phyloP scores from a whole-genome alignment of 2,329 filamentous ascomycete genomes.

The Fusarium solani-melongenae region DNA sequence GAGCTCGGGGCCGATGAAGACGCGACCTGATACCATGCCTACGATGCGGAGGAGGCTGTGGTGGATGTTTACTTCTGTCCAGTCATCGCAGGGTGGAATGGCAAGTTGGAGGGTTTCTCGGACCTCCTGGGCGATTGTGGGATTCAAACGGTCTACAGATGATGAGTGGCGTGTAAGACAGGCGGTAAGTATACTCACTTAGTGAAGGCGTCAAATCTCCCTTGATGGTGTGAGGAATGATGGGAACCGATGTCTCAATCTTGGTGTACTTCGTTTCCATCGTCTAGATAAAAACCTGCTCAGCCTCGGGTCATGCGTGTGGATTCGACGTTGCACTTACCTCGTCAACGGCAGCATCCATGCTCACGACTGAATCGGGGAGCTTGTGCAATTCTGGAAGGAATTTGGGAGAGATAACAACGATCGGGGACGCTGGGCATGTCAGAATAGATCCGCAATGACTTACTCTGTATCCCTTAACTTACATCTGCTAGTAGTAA shows the following conservation, averaged over 20 bases:
- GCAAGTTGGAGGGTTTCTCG: constrained; percentile 46
- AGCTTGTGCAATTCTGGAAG: constrained; percentile 28
- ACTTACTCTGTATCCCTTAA: not conserved
- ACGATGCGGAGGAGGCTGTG: constrained; percentile 57
- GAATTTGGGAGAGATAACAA: constrained; percentile 25
- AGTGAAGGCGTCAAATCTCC: constrained; percentile 48
- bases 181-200: constrained; percentile 39
- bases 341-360: constrained; percentile 30
- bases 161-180: not conserved
- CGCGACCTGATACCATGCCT: constrained; percentile 57
- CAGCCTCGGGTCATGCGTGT: too few species aligned
- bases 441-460: not conserved
- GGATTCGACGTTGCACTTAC: not conserved
- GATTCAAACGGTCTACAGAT: constrained; percentile 45
- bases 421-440: constrained; percentile 8
- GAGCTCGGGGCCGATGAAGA: constrained; percentile 61
- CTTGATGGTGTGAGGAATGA: constrained; percentile 47
- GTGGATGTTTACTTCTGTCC: constrained; percentile 55
- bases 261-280: constrained; percentile 51
- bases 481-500: constrained; percentile 28
- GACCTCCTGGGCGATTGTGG: constrained; percentile 53
- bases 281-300: not conserved
- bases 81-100: constrained; percentile 52
- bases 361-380: constrained; percentile 16
- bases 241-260: constrained; percentile 36